Evolutionary conservation across 176 grass and related monocot species (phyloP).

Genomic region (Chloris gayana): DNA sequence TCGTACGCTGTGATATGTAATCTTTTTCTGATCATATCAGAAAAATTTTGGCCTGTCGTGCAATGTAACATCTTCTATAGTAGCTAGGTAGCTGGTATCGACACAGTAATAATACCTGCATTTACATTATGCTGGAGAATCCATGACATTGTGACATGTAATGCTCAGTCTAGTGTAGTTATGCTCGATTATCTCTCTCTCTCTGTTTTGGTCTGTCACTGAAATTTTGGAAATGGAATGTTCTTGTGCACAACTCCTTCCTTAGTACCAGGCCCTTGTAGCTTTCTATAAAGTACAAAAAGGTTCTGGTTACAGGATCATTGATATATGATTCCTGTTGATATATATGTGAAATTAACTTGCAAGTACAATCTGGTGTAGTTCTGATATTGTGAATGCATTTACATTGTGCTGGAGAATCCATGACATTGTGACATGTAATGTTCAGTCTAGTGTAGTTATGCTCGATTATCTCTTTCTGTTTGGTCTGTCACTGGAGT

Average conservation of each 20-base stretch:
- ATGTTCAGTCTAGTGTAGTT: conserved; percentile 37
- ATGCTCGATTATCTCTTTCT: background rate
- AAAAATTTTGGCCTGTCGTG: conserved; percentile 40
- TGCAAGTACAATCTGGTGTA: no score
- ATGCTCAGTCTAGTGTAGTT: conserved; percentile 36
- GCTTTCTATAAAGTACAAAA: no score
- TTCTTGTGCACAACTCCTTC: no score
- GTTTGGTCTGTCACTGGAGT: no score
- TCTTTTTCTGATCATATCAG: conserved; percentile 15
- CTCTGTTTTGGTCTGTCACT: background rate
- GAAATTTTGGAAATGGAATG: background rate
- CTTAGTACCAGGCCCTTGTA: no score
- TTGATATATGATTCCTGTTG: no score
- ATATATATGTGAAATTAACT: no score
- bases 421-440: conserved; percentile 39
- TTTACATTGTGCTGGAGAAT: conserved; percentile 33
- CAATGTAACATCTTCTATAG: conserved; percentile 32
- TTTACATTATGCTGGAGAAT: conserved; percentile 35
- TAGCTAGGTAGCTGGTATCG: conserved; percentile 6
- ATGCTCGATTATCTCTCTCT: background rate
- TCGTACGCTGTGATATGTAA: conserved; percentile 38
- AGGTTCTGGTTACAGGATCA: no score
- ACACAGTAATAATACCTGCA: conserved; percentile 42
- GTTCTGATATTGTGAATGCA: background rate
- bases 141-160: conserved; percentile 39